Base-by-base conservation (phyloP, 2,329 filamentous ascomycete genomes). In the Aureobasidium lini region DNA sequence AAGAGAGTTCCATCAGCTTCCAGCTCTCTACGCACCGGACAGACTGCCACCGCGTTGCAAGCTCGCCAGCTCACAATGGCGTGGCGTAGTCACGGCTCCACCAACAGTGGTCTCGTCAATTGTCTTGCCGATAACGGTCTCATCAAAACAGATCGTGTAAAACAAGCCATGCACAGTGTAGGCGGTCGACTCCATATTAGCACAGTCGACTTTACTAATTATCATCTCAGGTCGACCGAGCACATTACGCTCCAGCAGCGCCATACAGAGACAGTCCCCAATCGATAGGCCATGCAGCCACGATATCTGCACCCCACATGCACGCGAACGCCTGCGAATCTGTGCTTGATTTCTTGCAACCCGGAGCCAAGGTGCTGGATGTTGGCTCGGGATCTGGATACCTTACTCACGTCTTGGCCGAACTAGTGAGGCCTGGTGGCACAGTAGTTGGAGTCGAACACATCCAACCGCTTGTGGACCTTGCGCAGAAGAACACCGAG, bases 381-480 rank as follows among this genome's bases (percentile, higher is more conserved):
- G 73, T 81, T 28, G 78, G 78, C 6, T 75, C 70, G 10, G 77
- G 77, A 9, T 76, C 73, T 7, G 87, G 64, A 78, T 97, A 96
- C 69, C 77, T 99, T 11, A 96, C 91, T 5, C 90, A 95, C 67
- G 85, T 96, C 0, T 74, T 97, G 7, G 92, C 91, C 0, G 88
- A 93, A 69, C 79, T 96, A 0, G 86, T 87, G 1, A 84, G 72
- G 37, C 75, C 75, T 0, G 69, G 63, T 11, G 77, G 77, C 6
- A 69, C 62, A 15, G 77, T 80, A 2, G 69, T 79, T 7, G 78
- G 78, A 13, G 69, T 80, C 37, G 78, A 80, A 54, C 78, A 80
- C 66, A 79, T 80, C 42, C 72, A 75, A 60, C 70, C 75, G 5
- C 68, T 80, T 18, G 74, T 76, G 10, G 71, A 75, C 28, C 62